Evolutionary conservation across 2,329 filamentous ascomycete genomes (phyloP).

Genomic region (Lecanosticta acicola): DNA sequence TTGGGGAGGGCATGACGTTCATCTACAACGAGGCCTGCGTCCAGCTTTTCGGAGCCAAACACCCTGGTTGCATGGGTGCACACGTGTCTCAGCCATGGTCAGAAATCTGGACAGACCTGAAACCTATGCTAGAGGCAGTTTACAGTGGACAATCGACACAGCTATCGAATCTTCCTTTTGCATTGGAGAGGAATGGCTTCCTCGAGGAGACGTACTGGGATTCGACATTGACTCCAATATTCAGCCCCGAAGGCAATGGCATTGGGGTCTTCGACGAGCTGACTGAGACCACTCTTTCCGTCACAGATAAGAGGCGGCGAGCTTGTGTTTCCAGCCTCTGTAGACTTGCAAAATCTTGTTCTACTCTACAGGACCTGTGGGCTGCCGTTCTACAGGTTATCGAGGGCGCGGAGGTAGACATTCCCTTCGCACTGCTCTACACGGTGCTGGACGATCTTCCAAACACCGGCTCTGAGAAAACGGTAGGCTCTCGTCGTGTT

Average conservation of each 20-base stretch:
- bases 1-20: conserved; percentile 31
- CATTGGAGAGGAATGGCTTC: conserved; percentile 24
- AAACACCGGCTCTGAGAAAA: conserved; percentile 8
- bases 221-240: conserved; percentile 26
- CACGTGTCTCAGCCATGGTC: conserved; percentile 16
- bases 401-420: conserved; percentile 16
- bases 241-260: conserved; percentile 17
- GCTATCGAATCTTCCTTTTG: conserved; percentile 18
- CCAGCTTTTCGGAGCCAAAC: conserved; percentile 23
- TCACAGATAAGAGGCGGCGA: conserved; percentile 22
- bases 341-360: conserved; percentile 12
- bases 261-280: conserved; percentile 25
- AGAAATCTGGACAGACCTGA: conserved; percentile 21
- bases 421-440: conserved; percentile 27
- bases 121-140: conserved; percentile 19
- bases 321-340: conserved; percentile 16
- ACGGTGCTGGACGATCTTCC: conserved; percentile 12
- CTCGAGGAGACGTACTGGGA: conserved; percentile 30
- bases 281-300: conserved; percentile 21
- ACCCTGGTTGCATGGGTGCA: conserved; percentile 22
- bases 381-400: conserved; percentile 18
- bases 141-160: conserved; percentile 20
- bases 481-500: conserved; percentile 2
- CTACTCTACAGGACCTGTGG: conserved; percentile 24
- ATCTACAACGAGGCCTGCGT: conserved; percentile 30